Percentiles rank a stretch among this genome's conserved stretches.
Evolutionary conservation across 73 alveolate species (phyloP).

Genomic region (Effrenium voratum): DNA sequence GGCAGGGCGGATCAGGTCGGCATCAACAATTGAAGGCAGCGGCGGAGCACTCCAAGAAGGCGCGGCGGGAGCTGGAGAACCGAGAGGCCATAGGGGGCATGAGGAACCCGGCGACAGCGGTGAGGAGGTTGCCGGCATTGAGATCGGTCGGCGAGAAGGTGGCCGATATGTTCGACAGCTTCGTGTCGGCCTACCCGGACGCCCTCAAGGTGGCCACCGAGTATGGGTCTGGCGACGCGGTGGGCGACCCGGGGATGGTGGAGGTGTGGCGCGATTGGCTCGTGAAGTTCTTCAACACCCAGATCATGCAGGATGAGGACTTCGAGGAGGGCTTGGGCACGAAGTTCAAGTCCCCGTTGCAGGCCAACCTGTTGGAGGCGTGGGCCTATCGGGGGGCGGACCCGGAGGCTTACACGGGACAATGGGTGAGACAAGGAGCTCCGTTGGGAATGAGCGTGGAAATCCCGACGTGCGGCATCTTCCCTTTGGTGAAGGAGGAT

Average conservation of each 20-base stretch:
- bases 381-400: not conserved
- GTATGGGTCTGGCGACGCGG: not conserved
- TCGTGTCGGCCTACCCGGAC: not conserved
- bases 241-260: not conserved
- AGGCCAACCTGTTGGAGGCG: not conserved
- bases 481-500: not conserved
- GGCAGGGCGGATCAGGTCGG: not conserved
- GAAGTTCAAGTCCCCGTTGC: not conserved
- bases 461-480: not conserved
- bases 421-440: not conserved
- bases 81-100: not conserved
- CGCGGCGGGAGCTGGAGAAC: conserved; percentile 4
- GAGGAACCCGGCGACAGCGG: conserved; percentile 21
- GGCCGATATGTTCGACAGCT: not conserved
- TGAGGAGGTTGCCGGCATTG: not conserved
- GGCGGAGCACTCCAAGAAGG: not conserved
- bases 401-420: not conserved
- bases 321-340: no score
- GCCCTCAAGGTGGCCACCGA: not conserved
- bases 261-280: not conserved
- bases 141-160: not conserved
- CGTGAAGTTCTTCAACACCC: not conserved
- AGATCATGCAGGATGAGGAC: no score
- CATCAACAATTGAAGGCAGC: not conserved
- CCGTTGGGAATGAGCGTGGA: not conserved